Evolutionary conservation across 2,329 filamentous ascomycete genomes (phyloP).

Genomic region (Epichloe aotearoae): DNA sequence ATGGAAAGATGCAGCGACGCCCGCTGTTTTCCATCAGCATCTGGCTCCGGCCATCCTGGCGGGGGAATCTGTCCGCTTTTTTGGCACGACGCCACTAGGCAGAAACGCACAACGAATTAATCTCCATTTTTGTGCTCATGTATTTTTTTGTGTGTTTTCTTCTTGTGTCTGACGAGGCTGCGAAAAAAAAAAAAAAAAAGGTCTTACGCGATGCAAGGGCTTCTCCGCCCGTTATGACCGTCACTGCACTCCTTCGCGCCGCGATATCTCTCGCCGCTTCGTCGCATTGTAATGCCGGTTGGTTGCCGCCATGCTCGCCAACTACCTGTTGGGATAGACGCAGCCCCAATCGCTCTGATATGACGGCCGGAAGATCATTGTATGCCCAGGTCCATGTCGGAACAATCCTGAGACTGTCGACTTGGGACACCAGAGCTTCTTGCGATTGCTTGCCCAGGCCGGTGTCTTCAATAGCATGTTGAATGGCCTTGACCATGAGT

Average conservation of each 20-base stretch:
- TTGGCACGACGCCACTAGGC: conserved; percentile 20
- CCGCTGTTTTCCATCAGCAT: conserved; percentile 30
- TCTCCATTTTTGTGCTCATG: background rate
- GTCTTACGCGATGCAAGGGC: conserved; percentile 43
- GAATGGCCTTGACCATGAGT: conserved; percentile 44
- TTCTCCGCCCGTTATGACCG: conserved; percentile 50
- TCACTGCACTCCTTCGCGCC: conserved; percentile 38
- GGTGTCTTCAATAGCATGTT: conserved; percentile 36
- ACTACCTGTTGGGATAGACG: conserved; percentile 33
- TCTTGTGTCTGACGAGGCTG: too few species aligned
- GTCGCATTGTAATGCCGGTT: conserved; percentile 49
- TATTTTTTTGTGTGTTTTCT: too few species aligned
- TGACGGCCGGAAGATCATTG: conserved; percentile 38
- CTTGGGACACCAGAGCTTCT: conserved; percentile 11
- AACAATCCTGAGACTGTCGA: conserved; percentile 48
- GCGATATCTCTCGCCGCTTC: conserved; percentile 46
- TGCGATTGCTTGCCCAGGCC: conserved; percentile 9
- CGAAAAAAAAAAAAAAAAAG: too few species aligned
- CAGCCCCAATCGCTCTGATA: conserved; percentile 36
- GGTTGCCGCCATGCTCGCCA: conserved; percentile 49
- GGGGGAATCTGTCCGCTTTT: conserved; percentile 29
- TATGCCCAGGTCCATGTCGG: conserved; percentile 56
- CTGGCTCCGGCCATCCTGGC: conserved; percentile 42
- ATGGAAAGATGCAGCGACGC: conserved; percentile 32
- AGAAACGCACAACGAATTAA: background rate